Evolutionary conservation across 2,329 filamentous ascomycete genomes (phyloP).

Genomic region (Hypoxylon sp.): DNA sequence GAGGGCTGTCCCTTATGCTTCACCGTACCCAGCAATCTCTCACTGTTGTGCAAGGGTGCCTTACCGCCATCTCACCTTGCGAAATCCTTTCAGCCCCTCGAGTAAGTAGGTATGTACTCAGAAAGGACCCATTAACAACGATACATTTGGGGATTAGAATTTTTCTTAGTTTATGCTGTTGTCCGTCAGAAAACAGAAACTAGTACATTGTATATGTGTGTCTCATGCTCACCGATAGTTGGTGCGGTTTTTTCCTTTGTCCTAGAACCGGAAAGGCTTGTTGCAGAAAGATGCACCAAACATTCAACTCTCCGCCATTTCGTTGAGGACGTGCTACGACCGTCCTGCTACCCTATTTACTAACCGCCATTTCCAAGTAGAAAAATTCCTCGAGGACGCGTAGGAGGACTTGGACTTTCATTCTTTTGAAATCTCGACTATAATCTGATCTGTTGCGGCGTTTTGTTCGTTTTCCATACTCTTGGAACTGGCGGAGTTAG

Average conservation of each 20-base stretch:
- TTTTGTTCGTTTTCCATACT: slow-evolving; percentile 42
- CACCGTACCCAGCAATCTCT: slow-evolving; percentile 44
- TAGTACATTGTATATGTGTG: slow-evolving; percentile 49
- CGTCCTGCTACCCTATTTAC: slow-evolving; percentile 44
- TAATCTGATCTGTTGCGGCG: slow-evolving; percentile 35
- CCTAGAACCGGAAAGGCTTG: slow-evolving; percentile 54
- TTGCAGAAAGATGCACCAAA: slow-evolving; percentile 53
- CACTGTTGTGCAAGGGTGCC: slow-evolving; percentile 38
- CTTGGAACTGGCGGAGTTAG: slow-evolving; percentile 49
- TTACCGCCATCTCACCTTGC: slow-evolving; percentile 48
- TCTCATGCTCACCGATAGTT: slow-evolving; percentile 58
- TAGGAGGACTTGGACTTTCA: slow-evolving; percentile 39
- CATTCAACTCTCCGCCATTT: slow-evolving; percentile 51
- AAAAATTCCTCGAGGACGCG: slow-evolving; percentile 36
- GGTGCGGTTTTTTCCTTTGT: slow-evolving; percentile 49
- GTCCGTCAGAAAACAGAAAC: slow-evolving; percentile 37
- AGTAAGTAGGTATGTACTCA: slow-evolving; percentile 44
- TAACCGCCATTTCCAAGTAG: slow-evolving; percentile 45
- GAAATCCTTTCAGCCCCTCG: slow-evolving; percentile 42
- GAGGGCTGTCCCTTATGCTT: slow-evolving; percentile 34
- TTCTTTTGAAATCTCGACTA: slow-evolving; percentile 42
- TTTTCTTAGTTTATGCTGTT: slow-evolving; percentile 41
- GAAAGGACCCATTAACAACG: slow-evolving; percentile 45
- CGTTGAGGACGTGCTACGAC: slow-evolving; percentile 47
- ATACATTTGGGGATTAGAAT: slow-evolving; percentile 40